A percentile compares a stretch with the other conserved stretches of the same genome.
phyloP scores from a whole-genome alignment of 2,329 filamentous ascomycete genomes.

The Fusarium compactum region DNA sequence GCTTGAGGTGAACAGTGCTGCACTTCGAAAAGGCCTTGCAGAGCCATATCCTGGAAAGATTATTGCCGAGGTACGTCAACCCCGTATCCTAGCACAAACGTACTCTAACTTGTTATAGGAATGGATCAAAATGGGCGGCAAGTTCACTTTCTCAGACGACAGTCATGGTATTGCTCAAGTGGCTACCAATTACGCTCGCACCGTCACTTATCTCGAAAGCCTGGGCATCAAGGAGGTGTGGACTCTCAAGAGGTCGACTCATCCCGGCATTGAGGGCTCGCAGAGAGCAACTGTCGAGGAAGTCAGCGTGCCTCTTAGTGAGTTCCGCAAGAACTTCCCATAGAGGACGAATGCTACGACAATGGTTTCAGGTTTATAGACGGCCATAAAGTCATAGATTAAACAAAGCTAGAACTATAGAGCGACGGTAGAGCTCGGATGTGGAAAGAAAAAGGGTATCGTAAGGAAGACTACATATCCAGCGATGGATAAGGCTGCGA shows the following conservation, averaged over 20 bases:
- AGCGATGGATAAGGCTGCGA: conserved; percentile 12
- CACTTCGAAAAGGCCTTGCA: conserved; percentile 86
- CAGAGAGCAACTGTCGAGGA: conserved; percentile 56
- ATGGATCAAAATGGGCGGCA: conserved; percentile 79
- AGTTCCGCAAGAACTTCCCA: conserved; percentile 53
- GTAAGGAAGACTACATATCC: conserved; percentile 36
- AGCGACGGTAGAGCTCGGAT: conserved; percentile 7
- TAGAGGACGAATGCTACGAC: not conserved
- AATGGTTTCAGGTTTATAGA: not conserved
- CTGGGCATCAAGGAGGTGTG: conserved; percentile 74
- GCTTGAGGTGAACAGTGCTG: conserved; percentile 90
- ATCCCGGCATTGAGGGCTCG: conserved; percentile 47
- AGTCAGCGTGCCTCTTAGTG: conserved; percentile 57
- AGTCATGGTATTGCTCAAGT: conserved; percentile 91
- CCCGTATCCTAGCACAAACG: not conserved
- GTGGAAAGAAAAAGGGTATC: conserved; percentile 41
- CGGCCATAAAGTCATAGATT: conserved; percentile 36
- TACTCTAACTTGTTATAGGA: conserved; percentile 59
- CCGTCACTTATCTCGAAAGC: conserved; percentile 76
- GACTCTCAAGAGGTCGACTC: conserved; percentile 60
- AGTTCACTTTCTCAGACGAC: conserved; percentile 93
- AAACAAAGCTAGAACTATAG: conserved; percentile 35
- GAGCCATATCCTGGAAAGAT: conserved; percentile 88
- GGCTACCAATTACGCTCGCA: conserved; percentile 82
- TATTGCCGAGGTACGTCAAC: conserved; percentile 76